These are phyloP conservation scores for Cryoendolithus antarcticus DNA, from an alignment of 2,329 filamentous ascomycete genomes.

Conservation along the genomic window DNA sequence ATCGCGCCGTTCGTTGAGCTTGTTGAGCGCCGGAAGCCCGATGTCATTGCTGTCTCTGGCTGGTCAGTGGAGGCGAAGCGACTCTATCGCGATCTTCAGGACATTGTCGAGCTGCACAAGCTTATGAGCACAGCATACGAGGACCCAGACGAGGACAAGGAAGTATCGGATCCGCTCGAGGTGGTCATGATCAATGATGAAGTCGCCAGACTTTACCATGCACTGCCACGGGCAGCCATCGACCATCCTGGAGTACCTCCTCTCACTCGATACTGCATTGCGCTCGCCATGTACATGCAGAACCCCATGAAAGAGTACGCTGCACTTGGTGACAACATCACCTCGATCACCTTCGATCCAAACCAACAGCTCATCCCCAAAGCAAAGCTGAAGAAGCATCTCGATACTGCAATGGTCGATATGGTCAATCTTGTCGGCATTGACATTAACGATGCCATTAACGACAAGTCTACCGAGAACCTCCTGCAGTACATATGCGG, in stretches of 20 bases:
- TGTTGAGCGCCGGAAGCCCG: conserved; percentile 66
- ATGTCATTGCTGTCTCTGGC: conserved; percentile 81
- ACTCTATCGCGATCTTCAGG: conserved; percentile 68
- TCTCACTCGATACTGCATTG: conserved; percentile 79
- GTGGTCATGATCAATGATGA: conserved; percentile 92
- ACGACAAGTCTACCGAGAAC: conserved; percentile 69
- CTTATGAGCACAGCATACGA: conserved; percentile 73
- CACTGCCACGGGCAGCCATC: conserved; percentile 62
- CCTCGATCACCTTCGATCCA: conserved; percentile 76
- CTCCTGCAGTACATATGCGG: conserved; percentile 84
- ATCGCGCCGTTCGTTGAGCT: conserved; percentile 64
- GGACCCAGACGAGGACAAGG: conserved; percentile 74
- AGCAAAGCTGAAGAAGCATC: conserved; percentile 71
- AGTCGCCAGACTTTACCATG: conserved; percentile 90
- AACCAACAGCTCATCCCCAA: conserved; percentile 80
- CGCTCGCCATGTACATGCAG: conserved; percentile 80
- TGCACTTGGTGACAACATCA: conserved; percentile 74
- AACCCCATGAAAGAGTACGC: conserved; percentile 96
- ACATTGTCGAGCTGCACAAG: conserved; percentile 63
- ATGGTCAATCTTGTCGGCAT: conserved; percentile 96
- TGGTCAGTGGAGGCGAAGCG: conserved; percentile 78
- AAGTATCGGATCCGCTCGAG: conserved; percentile 67
- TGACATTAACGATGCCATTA: conserved; percentile 83
- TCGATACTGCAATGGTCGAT: conserved; percentile 96
- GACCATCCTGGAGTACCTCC: conserved; percentile 74